Percentiles rank a stretch among this genome's conserved stretches.
Evolutionary conservation across 176 grass and related monocot genomes (phyloP).

Genomic region (Raddia distichophylla): DNA sequence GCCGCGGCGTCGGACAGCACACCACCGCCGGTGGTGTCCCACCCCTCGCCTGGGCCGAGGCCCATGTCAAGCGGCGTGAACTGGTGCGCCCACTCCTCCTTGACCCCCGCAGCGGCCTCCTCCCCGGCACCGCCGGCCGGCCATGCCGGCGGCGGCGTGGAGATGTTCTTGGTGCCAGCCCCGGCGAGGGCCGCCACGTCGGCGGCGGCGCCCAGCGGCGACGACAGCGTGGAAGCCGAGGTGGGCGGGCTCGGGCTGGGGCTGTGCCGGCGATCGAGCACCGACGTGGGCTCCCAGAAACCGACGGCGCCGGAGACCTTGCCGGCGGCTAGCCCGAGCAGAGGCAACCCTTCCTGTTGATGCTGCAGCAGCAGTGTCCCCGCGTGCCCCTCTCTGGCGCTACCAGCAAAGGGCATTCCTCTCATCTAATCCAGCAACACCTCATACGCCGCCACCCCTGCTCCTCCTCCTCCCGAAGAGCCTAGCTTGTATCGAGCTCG

Average conservation of each 20-base stretch:
- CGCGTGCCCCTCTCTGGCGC: slow-evolving; percentile 62
- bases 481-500: slow-evolving; percentile 1
- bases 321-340: slow-evolving; percentile 29
- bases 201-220: slow-evolving; percentile 67
- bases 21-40: slow-evolving; percentile 51
- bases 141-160: slow-evolving; percentile 52
- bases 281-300: slow-evolving; percentile 82
- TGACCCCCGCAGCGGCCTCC: slow-evolving; percentile 48
- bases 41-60: slow-evolving; percentile 44
- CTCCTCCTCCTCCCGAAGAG: slow-evolving; percentile 21
- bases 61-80: slow-evolving; percentile 71
- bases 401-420: slow-evolving; percentile 77
- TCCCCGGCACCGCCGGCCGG: slow-evolving; percentile 25
- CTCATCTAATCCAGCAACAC: slow-evolving; percentile 80
- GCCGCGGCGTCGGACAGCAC: slow-evolving; percentile 48
- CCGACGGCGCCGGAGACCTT: slow-evolving; percentile 36
- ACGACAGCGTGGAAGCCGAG: slow-evolving; percentile 82
- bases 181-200: slow-evolving; percentile 65
- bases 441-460: slow-evolving; percentile 36
- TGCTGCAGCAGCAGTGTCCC: slow-evolving; percentile 36
- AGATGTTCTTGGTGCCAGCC: slow-evolving; percentile 44
- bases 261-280: slow-evolving; percentile 90
- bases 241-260: slow-evolving; percentile 67
- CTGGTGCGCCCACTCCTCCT: slow-evolving; percentile 66
- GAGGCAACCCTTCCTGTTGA: neutral